phyloP scores from a whole-genome alignment of 495 filamentous ascomycete species.

The Talaromyces proteolyticus region DNA sequence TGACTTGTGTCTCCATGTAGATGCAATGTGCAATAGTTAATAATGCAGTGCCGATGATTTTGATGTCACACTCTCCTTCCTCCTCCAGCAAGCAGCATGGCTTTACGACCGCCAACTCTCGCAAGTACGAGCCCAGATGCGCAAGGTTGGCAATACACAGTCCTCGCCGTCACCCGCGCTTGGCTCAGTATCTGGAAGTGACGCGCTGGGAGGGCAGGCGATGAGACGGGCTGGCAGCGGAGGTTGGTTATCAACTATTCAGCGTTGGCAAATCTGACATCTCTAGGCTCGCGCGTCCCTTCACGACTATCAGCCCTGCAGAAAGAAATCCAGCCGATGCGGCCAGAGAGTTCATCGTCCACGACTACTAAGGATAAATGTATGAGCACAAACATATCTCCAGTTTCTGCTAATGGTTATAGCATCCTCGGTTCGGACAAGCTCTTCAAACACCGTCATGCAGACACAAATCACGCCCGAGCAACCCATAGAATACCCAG shows the following conservation, averaged over 20 bases:
- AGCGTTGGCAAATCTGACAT: no score
- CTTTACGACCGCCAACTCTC: constrained; percentile 87
- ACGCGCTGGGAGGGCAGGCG: constrained; percentile 45
- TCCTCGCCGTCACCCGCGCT: constrained; percentile 33
- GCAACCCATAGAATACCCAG: constrained; percentile 25
- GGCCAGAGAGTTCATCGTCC: constrained; percentile 9
- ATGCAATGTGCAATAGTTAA: constrained; percentile 2
- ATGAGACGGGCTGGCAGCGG: constrained; percentile 54
- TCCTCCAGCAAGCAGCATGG: constrained; percentile 92
- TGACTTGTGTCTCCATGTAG: constrained; percentile 16
- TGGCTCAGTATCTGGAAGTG: constrained; percentile 43
- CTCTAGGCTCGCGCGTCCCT: constrained; percentile 45
- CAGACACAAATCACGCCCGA: constrained; percentile 15
- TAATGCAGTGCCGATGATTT: constrained; percentile 50
- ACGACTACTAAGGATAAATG: not conserved
- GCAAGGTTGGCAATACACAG: constrained; percentile 54
- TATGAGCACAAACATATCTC: not conserved
- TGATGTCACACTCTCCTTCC: constrained; percentile 76
- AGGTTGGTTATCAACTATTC: no score
- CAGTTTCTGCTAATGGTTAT: not conserved
- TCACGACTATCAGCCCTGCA: constrained; percentile 57
- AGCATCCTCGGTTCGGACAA: constrained; percentile 32
- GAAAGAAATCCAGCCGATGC: constrained; percentile 51
- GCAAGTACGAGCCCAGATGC: constrained; percentile 86
- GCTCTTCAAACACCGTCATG: constrained; percentile 52